Evolutionary conservation across 2,329 filamentous ascomycete genomes (phyloP).

Genomic region (Aureobasidium musti): DNA sequence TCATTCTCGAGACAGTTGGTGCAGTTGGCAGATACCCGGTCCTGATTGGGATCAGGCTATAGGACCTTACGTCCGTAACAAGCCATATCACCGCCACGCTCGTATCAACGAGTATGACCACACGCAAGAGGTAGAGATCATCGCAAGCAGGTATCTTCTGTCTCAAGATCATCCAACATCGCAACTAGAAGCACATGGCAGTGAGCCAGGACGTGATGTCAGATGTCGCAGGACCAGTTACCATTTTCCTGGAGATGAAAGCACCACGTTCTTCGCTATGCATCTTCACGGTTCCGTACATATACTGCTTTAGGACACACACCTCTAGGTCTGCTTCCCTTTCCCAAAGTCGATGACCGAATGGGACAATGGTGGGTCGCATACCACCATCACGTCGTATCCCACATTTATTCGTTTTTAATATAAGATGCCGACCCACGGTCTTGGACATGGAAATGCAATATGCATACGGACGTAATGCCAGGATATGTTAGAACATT

Average conservation of each 20-base stretch:
- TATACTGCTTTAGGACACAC: slow-evolving; percentile 13
- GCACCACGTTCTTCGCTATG: neutral
- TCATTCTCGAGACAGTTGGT: slow-evolving; percentile 5
- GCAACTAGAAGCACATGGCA: slow-evolving; percentile 16
- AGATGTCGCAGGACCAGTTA: neutral
- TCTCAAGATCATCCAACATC: neutral
- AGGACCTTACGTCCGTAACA: slow-evolving; percentile 8
- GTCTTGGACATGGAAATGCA: slow-evolving; percentile 21
- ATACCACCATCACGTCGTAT: slow-evolving; percentile 7
- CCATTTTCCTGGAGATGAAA: slow-evolving; percentile 6
- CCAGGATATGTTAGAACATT: slow-evolving; percentile 2
- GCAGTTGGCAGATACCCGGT: slow-evolving; percentile 9
- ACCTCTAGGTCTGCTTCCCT: neutral
- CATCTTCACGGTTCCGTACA: slow-evolving; percentile 7
- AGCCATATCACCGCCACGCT: neutral
- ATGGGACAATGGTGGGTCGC: slow-evolving; percentile 12
- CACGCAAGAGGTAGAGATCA: neutral
- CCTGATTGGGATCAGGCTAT: neutral
- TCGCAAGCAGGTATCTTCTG: neutral
- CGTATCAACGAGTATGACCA: neutral
- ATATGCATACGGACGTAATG: slow-evolving; percentile 20
- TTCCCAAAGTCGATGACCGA: neutral
- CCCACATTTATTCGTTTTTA: slow-evolving; percentile 23
- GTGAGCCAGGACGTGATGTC: neutral
- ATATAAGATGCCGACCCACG: slow-evolving; percentile 30